Evolutionary conservation across 2,329 filamentous ascomycete species (phyloP).

Genomic region (Fusarium pseudocircinatum): DNA sequence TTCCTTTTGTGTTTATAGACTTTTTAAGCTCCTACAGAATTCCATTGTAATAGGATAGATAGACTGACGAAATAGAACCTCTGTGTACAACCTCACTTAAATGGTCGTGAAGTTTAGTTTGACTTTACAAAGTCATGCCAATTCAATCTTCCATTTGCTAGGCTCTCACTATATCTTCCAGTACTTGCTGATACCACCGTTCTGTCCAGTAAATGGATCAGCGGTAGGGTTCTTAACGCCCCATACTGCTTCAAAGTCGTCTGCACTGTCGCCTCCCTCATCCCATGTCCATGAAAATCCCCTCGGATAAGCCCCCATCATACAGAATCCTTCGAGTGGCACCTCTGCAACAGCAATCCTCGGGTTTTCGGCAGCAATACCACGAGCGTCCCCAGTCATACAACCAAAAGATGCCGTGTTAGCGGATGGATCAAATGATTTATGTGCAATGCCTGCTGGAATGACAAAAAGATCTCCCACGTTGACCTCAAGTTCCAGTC

Average conservation of each 20-base stretch:
- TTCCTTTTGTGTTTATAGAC: background rate
- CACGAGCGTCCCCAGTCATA: conserved; percentile 11
- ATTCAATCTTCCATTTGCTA: accelerated
- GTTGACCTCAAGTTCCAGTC: conserved; percentile 4
- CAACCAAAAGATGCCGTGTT: background rate
- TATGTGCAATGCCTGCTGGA: conserved; percentile 12
- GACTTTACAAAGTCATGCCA: accelerated
- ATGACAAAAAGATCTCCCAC: conserved; percentile 15
- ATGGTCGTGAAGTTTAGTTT: accelerated
- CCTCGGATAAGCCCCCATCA: conserved; percentile 13
- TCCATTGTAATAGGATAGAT: too few relatives aligned
- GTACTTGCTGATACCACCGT: background rate
- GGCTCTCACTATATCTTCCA: background rate
- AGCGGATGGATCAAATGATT: background rate
- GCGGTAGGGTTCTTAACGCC: background rate
- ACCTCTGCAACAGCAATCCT: background rate
- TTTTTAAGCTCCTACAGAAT: accelerated
- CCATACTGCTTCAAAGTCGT: conserved; percentile 8
- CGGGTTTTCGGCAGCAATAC: background rate
- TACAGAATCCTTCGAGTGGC: conserved; percentile 7
- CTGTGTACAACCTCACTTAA: accelerated
- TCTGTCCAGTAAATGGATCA: conserved; percentile 1
- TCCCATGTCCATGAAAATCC: conserved; percentile 20
- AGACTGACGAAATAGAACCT: accelerated
- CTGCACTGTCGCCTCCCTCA: conserved; percentile 7